Evolutionary conservation across 345 rosid genomes (phyloP), one percentile per base, ranked within the genome.

Genomic region (Syzygium oleosum): DNA sequence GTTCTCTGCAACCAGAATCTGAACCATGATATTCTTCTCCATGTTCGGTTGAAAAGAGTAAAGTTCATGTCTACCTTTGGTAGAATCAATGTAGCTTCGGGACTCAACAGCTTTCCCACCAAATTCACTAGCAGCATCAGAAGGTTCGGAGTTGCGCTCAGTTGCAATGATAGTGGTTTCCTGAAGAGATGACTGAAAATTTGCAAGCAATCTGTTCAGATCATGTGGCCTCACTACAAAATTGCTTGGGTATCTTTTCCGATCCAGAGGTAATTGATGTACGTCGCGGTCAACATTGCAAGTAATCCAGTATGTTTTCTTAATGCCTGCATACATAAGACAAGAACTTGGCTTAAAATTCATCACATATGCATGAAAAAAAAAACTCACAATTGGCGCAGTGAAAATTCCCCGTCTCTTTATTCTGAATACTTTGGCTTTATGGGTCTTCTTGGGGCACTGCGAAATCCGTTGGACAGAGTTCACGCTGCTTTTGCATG

Each of bases 91-190:
- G 84, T 95, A 96, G 91, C 99, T 96, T 89, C 94, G 91, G 61
- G 95, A 94, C 89, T 98, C 98, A 87, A 96, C 98, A 89, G 99
- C 61, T 91, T 94, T 96, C 73, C 98, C 95, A 54, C 97, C 99
- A 56, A 38, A 94, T 93, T 90, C 95, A 91, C 92, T 93, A 55
- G 88, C 96, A 92, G 91, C 93, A 92, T 96, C 95, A 29, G 98
- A 91, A 88, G 98, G 96, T 59, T 89, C 83, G 15, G 93, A 91
- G 68, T 89, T 84, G 22, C 91, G 88, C 86, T 96, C 98, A 0
- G 97, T 96, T 83, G 99, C 97, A 88, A 98, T 93, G 46, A 98
- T 89, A 84, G 97, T 95, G 56, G 95, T 96, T 94, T 96, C 99
- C 89, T 93, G 99, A 90, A 96, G 99, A 86, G 97, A 95, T 89